These are phyloP conservation scores for Chytriomyces confervae DNA, from an alignment of 192 early-diverging fungal genomes.

Conservation along the genomic window DNA sequence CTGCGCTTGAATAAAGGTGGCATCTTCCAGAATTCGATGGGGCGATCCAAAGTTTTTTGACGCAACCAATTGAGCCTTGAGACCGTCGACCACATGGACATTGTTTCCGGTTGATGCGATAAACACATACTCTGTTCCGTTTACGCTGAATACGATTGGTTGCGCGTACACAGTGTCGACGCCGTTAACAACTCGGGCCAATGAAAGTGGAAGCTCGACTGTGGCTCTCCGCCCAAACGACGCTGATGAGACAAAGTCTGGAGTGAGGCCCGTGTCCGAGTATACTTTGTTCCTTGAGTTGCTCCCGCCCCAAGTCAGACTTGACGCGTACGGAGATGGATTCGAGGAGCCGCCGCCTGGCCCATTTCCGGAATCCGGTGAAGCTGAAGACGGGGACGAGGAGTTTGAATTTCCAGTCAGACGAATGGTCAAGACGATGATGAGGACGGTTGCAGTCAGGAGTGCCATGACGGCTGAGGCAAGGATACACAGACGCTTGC, in stretches of 20 bases:
- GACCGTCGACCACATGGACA: conserved; percentile 27
- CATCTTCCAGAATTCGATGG: conserved; percentile 3
- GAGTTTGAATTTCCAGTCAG: neutral
- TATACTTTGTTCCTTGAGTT: conserved; percentile 10
- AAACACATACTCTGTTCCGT: neutral
- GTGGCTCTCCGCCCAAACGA: conserved; percentile 7
- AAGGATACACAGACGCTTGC: neutral
- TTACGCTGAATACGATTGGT: conserved; percentile 25
- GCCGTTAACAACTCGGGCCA: neutral
- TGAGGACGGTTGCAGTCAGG: neutral
- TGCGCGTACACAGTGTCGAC: conserved; percentile 17
- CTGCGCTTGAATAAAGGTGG: conserved; percentile 7
- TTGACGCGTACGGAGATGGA: neutral
- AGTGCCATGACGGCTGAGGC: neutral
- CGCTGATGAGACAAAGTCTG: neutral
- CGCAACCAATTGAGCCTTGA: neutral
- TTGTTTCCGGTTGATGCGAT: conserved; percentile 24
- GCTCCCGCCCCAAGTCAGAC: conserved; percentile 15
- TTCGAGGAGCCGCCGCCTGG: neutral
- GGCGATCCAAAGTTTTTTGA: conserved; percentile 20
- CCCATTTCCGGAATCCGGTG: neutral
- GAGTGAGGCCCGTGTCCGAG: conserved; percentile 17
- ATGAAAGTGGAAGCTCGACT: neutral
- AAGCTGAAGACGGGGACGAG: neutral
- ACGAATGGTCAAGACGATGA: neutral